Conservation (phyloP, 2,329 filamentous ascomycete species). For the Cytospora piceae region DNA sequence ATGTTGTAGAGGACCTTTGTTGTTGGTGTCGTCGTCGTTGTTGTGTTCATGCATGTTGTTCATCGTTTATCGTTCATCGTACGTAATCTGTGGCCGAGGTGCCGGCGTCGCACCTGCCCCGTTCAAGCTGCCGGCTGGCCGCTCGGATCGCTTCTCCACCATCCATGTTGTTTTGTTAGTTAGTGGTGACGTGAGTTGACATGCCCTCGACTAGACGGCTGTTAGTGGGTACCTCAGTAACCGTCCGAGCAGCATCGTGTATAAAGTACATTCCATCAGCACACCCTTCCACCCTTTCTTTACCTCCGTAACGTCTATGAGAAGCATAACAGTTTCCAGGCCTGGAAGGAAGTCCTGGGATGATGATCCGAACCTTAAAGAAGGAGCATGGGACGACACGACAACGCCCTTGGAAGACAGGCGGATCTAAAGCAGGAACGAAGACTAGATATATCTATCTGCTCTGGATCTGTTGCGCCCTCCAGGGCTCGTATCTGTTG, state of each 20-base stretch:
- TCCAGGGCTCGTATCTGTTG: too few species aligned
- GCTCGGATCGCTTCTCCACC: too few species aligned
- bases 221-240: background rate
- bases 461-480: too few species aligned
- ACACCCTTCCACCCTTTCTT: background rate
- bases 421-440: too few species aligned
- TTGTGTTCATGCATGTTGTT: background rate
- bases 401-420: too few species aligned
- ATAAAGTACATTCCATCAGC: background rate
- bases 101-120: background rate
- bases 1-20: slow-evolving; percentile 17
- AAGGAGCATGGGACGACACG: too few species aligned
- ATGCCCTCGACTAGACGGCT: background rate
- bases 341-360: too few species aligned
- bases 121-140: background rate
- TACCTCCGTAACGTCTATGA: too few species aligned
- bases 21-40: background rate
- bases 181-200: background rate
- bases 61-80: background rate
- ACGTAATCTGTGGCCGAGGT: background rate
- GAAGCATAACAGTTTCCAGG: too few species aligned
- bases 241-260: background rate
- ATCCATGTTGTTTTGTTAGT: background rate
- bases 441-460: too few species aligned
- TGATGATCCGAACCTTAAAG: too few species aligned